Percentiles rank a stretch among this genome's conserved stretches.
phyloP scores from a whole-genome alignment of 2,329 filamentous ascomycete genomes.

The Fusarium tricinctum region DNA sequence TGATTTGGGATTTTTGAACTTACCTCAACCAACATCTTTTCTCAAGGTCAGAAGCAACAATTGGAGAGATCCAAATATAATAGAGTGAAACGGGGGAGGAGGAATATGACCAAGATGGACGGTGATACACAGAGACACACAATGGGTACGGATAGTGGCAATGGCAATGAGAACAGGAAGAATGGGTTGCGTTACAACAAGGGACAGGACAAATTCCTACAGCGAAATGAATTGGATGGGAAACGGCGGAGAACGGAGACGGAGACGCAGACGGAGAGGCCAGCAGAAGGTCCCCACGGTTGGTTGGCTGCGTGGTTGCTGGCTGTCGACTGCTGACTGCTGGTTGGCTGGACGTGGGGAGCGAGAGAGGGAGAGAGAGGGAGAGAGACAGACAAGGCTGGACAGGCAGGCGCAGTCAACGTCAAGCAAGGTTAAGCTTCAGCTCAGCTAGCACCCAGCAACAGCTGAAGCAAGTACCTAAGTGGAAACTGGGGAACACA shows the following conservation, averaged over 20 bases:
- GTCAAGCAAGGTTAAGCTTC: neutral
- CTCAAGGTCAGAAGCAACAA: conserved; percentile 26
- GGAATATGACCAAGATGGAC: conserved; percentile 34
- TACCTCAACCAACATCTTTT: conserved; percentile 56
- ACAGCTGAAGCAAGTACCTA: neutral
- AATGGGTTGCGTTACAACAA: conserved; percentile 37
- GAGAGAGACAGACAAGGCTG: conserved; percentile 20
- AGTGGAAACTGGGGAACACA: neutral
- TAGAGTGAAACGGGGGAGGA: conserved; percentile 20
- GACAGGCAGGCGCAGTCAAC: conserved; percentile 23
- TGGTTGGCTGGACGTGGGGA: conserved; percentile 21
- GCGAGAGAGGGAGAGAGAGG: neutral
- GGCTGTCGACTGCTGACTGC: conserved; percentile 6
- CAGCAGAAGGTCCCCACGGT: conserved; percentile 21
- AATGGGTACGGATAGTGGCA: neutral
- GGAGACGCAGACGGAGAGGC: conserved; percentile 17
- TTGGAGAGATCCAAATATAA: conserved; percentile 15
- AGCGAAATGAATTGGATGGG: conserved; percentile 34
- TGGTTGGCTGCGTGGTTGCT: conserved; percentile 19
- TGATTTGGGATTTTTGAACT: conserved; percentile 42
- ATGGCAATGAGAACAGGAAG: conserved; percentile 12
- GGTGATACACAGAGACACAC: conserved; percentile 26
- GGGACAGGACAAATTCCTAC: conserved; percentile 38
- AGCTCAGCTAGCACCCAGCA: conserved; percentile 5
- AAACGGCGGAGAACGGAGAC: conserved; percentile 39